A percentile compares a stretch with the other conserved stretches of the same genome.
Evolutionary conservation across 75 land plant genomes (phyloP).

Genomic region (Selaginella tamariscina): DNA sequence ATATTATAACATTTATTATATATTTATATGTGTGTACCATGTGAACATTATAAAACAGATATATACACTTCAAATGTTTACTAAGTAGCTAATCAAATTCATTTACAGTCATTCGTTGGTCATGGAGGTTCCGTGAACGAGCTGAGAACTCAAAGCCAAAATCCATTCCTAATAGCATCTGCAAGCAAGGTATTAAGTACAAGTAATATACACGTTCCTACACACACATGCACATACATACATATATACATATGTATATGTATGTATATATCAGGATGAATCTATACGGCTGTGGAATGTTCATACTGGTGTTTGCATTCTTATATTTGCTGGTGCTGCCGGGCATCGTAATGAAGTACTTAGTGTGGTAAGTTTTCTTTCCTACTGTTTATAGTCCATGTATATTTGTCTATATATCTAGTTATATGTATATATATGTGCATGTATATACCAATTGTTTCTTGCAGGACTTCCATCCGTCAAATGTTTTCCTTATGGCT

Average conservation of each 20-base stretch:
- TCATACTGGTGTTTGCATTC: constrained; percentile 79
- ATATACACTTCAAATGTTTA: too few relatives aligned
- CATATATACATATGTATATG: neutral
- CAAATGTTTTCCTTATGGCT: constrained; percentile 72
- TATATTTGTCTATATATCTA: too few relatives aligned
- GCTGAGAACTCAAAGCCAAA: constrained; percentile 80
- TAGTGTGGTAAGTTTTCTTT: constrained; percentile 53
- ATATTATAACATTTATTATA: too few relatives aligned
- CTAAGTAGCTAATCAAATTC: too few relatives aligned
- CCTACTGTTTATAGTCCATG: too few relatives aligned
- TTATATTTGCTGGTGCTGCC: constrained; percentile 97
- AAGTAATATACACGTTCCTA: too few relatives aligned
- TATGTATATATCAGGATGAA: constrained; percentile 49
- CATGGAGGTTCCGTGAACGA: constrained; percentile 97
- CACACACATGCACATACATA: too few relatives aligned
- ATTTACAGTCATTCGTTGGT: constrained; percentile 77
- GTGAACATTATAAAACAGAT: too few relatives aligned
- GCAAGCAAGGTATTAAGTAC: constrained; percentile 70
- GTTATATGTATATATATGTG: too few relatives aligned
- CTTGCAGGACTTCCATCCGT: constrained; percentile 84
- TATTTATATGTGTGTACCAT: too few relatives aligned
- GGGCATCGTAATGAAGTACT: constrained; percentile 98
- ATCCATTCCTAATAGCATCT: constrained; percentile 70
- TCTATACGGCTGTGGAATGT: constrained; percentile 91
- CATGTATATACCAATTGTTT: too few relatives aligned